Evolutionary conservation across 169 alveolate genomes (phyloP).

Genomic region (Cyclospora cayetanensis): DNA sequence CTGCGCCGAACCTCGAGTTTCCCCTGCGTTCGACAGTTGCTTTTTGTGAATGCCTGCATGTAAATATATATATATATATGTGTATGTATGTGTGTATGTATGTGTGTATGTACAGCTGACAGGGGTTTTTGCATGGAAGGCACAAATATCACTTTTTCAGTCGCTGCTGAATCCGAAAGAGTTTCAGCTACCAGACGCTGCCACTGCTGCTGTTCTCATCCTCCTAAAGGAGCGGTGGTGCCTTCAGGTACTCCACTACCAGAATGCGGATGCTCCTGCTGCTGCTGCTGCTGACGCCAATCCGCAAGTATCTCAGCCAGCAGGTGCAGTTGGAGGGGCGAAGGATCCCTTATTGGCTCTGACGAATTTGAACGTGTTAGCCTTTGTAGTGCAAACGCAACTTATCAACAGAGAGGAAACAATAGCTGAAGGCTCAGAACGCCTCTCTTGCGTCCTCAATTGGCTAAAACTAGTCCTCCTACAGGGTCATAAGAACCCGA

Average conservation of each 20-base stretch:
- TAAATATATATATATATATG: no score
- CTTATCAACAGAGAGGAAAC: constrained; percentile 29
- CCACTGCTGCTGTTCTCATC: constrained; percentile 31
- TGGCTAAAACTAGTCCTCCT: constrained; percentile 13
- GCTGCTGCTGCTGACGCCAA: no score
- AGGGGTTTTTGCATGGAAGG: background rate
- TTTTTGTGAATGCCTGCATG: no score
- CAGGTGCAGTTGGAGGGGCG: background rate
- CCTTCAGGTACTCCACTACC: background rate
- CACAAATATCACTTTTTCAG: constrained; percentile 2
- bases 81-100: background rate
- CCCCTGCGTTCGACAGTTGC: no score
- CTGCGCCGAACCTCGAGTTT: no score
- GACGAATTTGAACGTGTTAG: background rate
- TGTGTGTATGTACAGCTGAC: background rate
- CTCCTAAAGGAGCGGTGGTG: constrained; percentile 25
- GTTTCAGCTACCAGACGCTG: constrained; percentile 20
- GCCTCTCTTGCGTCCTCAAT: background rate
- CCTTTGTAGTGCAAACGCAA: constrained; percentile 15
- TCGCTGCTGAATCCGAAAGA: constrained; percentile 8
- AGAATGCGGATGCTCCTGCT: background rate
- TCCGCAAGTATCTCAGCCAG: no score
- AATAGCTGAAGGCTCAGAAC: constrained; percentile 41
- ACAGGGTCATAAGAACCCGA: background rate
- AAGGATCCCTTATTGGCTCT: background rate